Evolutionary conservation across 345 rosid species (phyloP).

Genomic region (Combretum micranthum): DNA sequence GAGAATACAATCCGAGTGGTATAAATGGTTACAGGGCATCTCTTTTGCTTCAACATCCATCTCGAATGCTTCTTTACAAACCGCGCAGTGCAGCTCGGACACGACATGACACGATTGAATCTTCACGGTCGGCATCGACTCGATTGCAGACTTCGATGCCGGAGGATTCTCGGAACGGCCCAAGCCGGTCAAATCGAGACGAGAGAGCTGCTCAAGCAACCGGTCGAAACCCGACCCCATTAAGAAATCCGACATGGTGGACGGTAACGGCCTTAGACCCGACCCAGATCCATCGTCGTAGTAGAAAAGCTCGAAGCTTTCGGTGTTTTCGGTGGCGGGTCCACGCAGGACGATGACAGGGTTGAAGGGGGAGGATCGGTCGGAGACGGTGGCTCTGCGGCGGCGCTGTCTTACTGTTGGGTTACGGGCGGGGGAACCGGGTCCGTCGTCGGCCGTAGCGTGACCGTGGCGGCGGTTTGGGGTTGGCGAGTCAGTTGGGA

Average conservation of each 20-base stretch:
- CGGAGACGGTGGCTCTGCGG: constrained; percentile 24
- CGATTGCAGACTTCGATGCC: constrained; percentile 66
- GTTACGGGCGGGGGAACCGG: constrained; percentile 13
- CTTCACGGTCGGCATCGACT: constrained; percentile 49
- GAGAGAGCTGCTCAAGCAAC: constrained; percentile 55
- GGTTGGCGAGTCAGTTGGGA: constrained; percentile 16
- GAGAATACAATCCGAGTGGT: constrained; percentile 61
- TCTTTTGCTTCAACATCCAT: constrained; percentile 49
- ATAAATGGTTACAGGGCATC: constrained; percentile 77
- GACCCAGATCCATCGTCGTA: constrained; percentile 67
- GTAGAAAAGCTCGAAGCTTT: constrained; percentile 42
- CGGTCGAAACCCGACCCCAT: constrained; percentile 73
- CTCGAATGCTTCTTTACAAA: constrained; percentile 65
- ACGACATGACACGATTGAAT: constrained; percentile 27
- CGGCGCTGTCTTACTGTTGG: constrained; percentile 20
- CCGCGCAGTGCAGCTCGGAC: constrained; percentile 62
- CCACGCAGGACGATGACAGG: constrained; percentile 73
- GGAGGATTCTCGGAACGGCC: constrained; percentile 57
- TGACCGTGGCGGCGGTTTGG: constrained; percentile 10
- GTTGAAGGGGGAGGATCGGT: constrained; percentile 46
- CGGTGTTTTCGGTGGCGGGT: constrained; percentile 19
- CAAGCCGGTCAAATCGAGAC: constrained; percentile 47
- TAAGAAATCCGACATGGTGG: constrained; percentile 53
- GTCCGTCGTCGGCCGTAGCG: constrained; percentile 1
- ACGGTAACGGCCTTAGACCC: constrained; percentile 65